phyloP scores from a whole-genome alignment of 176 grass and related monocot species.

The Themeda triandra region DNA sequence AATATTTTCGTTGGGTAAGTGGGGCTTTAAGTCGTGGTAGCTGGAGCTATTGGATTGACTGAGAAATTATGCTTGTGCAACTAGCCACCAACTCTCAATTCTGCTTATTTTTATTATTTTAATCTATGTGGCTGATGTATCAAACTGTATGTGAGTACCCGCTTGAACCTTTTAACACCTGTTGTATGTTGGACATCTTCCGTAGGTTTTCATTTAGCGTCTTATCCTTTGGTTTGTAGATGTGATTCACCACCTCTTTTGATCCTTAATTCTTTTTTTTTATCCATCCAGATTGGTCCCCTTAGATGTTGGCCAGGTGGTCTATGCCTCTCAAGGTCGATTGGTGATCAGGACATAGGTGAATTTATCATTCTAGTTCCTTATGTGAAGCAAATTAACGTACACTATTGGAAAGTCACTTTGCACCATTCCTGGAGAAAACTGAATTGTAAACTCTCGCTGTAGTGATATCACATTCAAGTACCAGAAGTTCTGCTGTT shows the following conservation, averaged over 20 bases:
- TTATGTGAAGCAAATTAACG: conserved; percentile 97
- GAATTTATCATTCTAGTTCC: conserved; percentile 96
- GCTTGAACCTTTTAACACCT: not conserved
- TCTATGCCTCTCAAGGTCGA: conserved; percentile 96
- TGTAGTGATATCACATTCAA: conserved; percentile 15
- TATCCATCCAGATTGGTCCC: conserved; percentile 69
- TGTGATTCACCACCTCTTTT: not conserved
- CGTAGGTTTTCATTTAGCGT: not conserved
- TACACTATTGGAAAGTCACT: conserved; percentile 15
- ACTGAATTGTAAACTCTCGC: not conserved
- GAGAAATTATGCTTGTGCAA: not conserved
- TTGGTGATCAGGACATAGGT: conserved; percentile 96
- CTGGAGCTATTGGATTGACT: conserved; percentile 24
- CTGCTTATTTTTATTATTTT: not conserved
- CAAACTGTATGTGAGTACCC: not conserved
- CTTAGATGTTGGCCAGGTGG: conserved; percentile 98
- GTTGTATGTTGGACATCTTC: not conserved
- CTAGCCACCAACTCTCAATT: not conserved
- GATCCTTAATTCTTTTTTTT: not conserved
- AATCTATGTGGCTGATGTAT: not conserved
- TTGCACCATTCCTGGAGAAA: not conserved
- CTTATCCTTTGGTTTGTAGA: not conserved
- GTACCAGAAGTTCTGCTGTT: conserved; percentile 9
- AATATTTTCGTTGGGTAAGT: conserved; percentile 3
- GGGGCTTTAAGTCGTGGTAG: not conserved